Conservation (phyloP, 768 basidiomycete genomes). For the Roridomyces roridus region DNA sequence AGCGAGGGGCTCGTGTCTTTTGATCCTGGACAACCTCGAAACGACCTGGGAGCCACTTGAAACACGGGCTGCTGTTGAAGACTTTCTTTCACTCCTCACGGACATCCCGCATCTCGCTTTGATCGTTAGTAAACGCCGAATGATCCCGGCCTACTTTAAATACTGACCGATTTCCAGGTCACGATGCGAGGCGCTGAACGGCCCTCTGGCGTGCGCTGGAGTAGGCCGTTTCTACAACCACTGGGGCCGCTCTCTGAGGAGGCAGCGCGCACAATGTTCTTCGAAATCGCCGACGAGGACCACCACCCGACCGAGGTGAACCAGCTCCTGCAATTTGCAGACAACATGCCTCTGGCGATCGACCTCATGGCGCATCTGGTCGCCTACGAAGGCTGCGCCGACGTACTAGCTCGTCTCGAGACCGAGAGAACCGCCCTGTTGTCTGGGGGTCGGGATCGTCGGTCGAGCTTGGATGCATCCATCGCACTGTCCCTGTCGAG, state of each 20-base stretch:
- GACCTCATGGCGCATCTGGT: conserved; percentile 2
- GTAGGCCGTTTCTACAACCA: conserved; percentile 3
- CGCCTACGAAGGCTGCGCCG: neutral
- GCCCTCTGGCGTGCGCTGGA: conserved; percentile 2
- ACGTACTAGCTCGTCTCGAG: neutral
- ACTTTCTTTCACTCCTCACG: neutral
- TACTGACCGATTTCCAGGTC: neutral
- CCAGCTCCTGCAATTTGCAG: neutral
- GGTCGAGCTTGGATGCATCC: conserved; percentile 1
- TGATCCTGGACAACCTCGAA: neutral
- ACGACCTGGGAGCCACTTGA: conserved; percentile 1
- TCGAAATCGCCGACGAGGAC: conserved; percentile 8
- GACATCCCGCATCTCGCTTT: neutral
- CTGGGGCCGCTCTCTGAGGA: neutral
- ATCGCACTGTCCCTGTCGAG: neutral
- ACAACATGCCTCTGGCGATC: conserved; percentile 9
- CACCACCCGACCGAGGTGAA: neutral
- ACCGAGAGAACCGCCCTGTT: neutral
- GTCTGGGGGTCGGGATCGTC: neutral
- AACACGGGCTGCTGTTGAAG: neutral
- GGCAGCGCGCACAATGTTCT: conserved; percentile 8
- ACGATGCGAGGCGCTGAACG: conserved; percentile 17
- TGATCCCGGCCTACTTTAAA: too few species aligned
- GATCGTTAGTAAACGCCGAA: neutral
- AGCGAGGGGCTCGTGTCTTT: neutral